Conservation (phyloP, 768 basidiomycete species). For the Boletus vinaceobasis region DNA sequence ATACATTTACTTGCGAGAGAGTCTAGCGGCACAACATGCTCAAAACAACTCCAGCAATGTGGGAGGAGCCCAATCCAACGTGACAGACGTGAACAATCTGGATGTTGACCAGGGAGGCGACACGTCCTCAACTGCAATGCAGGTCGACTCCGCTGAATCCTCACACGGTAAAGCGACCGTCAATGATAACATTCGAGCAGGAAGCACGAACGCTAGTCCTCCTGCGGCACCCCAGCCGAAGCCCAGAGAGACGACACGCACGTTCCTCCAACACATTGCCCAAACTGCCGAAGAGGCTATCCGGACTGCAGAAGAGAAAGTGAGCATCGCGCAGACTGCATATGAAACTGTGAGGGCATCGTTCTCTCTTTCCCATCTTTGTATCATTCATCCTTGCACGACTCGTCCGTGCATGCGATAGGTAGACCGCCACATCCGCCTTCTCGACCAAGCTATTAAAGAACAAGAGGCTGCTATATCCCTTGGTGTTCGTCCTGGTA, state of each 20-base stretch:
- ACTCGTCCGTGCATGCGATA: constrained; percentile 26
- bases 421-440: constrained; percentile 78
- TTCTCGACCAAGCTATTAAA: constrained; percentile 72
- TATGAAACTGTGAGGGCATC: constrained; percentile 58
- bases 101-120: neutral
- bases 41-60: neutral
- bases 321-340: constrained; percentile 67
- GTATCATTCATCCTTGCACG: neutral
- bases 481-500: constrained; percentile 51
- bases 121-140: neutral
- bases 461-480: constrained; percentile 56
- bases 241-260: constrained; percentile 39
- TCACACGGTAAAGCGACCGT: neutral
- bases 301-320: constrained; percentile 71
- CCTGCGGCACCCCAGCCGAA: constrained; percentile 13
- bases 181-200: neutral
- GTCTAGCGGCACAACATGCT: constrained; percentile 15
- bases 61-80: neutral
- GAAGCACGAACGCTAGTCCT: neutral
- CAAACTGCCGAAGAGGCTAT: constrained; percentile 57
- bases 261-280: constrained; percentile 56
- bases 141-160: constrained; percentile 4
- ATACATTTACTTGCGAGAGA: constrained; percentile 43
- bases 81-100: neutral
- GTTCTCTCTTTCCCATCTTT: neutral